Evolutionary conservation across 805 yeast species (phyloP).

Genomic region (Wickerhamiella lipophila): DNA sequence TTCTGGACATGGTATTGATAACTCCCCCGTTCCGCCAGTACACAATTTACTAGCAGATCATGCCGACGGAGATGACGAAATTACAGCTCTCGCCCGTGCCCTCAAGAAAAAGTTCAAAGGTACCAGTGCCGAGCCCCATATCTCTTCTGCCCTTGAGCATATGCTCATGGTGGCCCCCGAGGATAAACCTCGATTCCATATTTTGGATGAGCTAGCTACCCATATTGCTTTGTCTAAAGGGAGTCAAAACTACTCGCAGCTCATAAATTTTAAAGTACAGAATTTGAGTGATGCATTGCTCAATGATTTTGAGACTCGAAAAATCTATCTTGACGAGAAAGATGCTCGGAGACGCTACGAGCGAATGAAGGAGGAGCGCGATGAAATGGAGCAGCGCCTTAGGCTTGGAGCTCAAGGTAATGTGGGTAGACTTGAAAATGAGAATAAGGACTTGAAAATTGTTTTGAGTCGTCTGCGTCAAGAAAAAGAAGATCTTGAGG

Average conservation of each 20-base stretch:
- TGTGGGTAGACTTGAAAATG: conserved; percentile 45
- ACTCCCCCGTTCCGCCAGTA: background rate
- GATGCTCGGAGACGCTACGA: conserved; percentile 42
- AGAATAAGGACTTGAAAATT: conserved; percentile 49
- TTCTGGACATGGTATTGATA: too few relatives aligned
- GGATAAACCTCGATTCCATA: conserved; percentile 38
- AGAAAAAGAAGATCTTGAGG: conserved; percentile 45
- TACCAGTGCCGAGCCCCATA: conserved; percentile 45
- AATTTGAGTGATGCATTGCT: conserved; percentile 55
- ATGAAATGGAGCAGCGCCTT: conserved; percentile 51
- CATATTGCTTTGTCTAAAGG: conserved; percentile 33
- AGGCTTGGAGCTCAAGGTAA: conserved; percentile 67
- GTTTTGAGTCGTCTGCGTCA: conserved; percentile 48
- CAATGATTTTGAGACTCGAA: conserved; percentile 74
- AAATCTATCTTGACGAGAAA: conserved; percentile 49
- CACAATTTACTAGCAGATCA: background rate
- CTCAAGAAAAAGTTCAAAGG: conserved; percentile 46
- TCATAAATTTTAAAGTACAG: conserved; percentile 66
- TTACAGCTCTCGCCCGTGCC: conserved; percentile 51
- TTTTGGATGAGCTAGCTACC: conserved; percentile 51
- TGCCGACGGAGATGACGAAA: conserved; percentile 40
- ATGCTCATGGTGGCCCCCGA: conserved; percentile 36
- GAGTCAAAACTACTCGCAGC: conserved; percentile 36
- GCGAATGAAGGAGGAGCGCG: conserved; percentile 45
- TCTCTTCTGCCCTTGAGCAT: conserved; percentile 55